Base-by-base conservation (phyloP, 192 early-diverging fungal genomes). In the Phlyctochytrium bullatum region DNA sequence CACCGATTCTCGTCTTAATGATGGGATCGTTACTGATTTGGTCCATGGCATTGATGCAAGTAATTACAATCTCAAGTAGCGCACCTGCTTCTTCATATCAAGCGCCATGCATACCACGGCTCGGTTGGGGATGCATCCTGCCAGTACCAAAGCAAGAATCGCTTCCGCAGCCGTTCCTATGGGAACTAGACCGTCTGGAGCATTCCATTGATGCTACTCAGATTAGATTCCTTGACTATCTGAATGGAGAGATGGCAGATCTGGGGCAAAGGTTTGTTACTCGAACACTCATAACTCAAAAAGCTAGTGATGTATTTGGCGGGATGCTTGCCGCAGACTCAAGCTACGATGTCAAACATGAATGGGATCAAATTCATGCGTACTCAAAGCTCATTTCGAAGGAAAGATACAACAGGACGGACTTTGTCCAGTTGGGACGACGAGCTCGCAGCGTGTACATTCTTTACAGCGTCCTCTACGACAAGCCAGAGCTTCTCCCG, bases 291-390 rank as follows among this genome's bases (percentile, higher is more conserved):
- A 47, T 20, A 2, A 20, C 12, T 14, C 27, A 25, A 59, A n/a
- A n/a, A n/a, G n/a, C n/a, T 16, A 56, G 35, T 62, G 61, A 23
- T 0, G 17, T 63, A 24, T 71, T 71, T 71, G 69, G 69, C 34
- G 69, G 69, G 23, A 35, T 34, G 0, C 34, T 71, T 12, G 25
- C 16, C 4, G 57, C 52, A 14, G 53, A 14, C 29, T 2, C 23
- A 3, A 0, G 25, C 2, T 64, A 63, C 63, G 69, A 71, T 29
- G 34, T 36, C 0, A 34, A 23, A 1, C 23, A 1, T 28, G 33
- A 10, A 4, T n/a, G 62, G 12, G 34, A 24, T 2, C 12, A 34
- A 1, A 24, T 71, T 3, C 30, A 64, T 23, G 31, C 34, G 14
- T 23, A 28, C 20, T 6, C 10, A 6, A 47, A 47, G 40, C 20